phyloP scores from a whole-genome alignment of 768 basidiomycete genomes.

The Tephrocybe rancida region DNA sequence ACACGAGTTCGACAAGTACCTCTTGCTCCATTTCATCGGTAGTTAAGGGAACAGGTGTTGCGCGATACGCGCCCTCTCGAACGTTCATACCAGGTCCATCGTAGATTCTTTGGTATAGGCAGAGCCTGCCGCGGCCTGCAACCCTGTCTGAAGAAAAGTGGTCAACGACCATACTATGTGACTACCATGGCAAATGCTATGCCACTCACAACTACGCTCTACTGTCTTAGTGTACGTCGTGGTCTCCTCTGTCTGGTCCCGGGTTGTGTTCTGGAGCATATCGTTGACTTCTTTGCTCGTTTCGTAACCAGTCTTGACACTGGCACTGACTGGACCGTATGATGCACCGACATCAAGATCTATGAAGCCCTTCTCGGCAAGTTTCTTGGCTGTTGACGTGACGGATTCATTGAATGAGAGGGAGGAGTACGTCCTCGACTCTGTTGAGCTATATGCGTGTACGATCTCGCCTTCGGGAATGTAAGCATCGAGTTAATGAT shows the following conservation, averaged over 20 bases:
- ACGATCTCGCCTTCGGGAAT: background rate
- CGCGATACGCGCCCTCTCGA: background rate
- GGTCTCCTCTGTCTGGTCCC: no score
- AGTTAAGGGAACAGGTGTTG: background rate
- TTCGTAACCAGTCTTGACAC: no score
- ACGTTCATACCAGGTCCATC: conserved; percentile 8
- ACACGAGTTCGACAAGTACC: background rate
- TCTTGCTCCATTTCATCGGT: conserved; percentile 3
- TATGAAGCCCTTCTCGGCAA: no score
- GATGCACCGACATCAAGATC: no score
- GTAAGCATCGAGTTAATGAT: background rate
- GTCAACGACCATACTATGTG: no score
- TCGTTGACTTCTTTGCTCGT: no score
- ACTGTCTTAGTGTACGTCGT: no score
- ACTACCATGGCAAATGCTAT: no score
- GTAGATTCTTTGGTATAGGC: conserved; percentile 6
- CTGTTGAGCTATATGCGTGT: background rate
- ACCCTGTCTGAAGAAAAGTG: background rate
- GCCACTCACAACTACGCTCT: no score
- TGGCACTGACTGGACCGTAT: no score
- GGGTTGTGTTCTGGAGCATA: no score
- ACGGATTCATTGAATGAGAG: conserved; percentile 1
- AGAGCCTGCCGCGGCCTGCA: background rate
- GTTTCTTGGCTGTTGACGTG: background rate
- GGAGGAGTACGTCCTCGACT: background rate